Evolutionary conservation across 345 rosid genomes (phyloP), one percentile per base, ranked within the genome.

Genomic region (Hevea brasiliensis): DNA sequence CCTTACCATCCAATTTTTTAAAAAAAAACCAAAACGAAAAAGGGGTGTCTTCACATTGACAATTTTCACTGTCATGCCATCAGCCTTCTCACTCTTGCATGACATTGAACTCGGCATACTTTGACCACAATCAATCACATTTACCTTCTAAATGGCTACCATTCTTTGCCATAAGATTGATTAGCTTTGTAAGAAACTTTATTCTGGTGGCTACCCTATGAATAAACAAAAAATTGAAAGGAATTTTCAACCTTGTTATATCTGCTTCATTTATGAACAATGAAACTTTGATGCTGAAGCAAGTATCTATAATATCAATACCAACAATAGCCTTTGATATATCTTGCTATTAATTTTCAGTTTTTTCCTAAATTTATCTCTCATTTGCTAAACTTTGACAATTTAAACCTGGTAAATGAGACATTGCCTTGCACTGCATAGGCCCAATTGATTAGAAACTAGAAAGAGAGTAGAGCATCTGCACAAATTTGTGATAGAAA

Each of bases 281-380:
- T 24, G 32, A 65, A 13, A 4, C 8, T 26, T 65, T 7, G 14
- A 20, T 6, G 55, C 69, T 45, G 40, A 65, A 65, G 45, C 23
- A 24, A 24, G 40, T 23, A 13, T 59, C 40, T 40, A 59, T 14
- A 59, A 5, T 2, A 57, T 24, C 3, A 27, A 20, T 27, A 13
- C 1, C 40, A 59, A 50, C 3, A 50, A 50, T 27, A 14, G 37
- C 8, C 37, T n/a, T 13, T 58, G 18, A 26, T 24, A 55, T 5
- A 24, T 14, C 61, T 58, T 11, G 37, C 35, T 26, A 26, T n/a
- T n/a, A n/a, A n/a, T n/a, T n/a, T n/a, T n/a, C n/a, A n/a, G n/a
- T n/a, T n/a, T n/a, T n/a, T n/a, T n/a, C 54, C 35, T 45, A 23
- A 44, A 65, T 65, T 21, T 63, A 63, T 20, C 50, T 60, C n/a